A percentile compares a stretch with the other conserved stretches of the same genome.
Evolutionary conservation across 148 eudicot species (phyloP).

Genomic region (Rhododendron mucronatum): DNA sequence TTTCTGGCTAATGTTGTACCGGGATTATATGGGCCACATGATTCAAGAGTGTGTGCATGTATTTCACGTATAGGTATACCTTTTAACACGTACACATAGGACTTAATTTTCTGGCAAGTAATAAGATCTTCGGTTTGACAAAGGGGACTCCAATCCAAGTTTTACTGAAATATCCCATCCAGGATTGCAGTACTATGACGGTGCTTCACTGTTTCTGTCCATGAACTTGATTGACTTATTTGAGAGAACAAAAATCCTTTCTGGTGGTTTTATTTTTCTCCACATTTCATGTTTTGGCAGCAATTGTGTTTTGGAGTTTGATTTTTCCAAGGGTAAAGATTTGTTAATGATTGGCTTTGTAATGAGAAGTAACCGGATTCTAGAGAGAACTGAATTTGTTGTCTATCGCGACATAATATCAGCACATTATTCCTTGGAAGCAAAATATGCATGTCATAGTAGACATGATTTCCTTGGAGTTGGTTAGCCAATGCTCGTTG

Average conservation of each 20-base stretch:
- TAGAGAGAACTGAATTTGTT: neutral
- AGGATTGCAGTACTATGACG: too few relatives aligned
- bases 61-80: neutral
- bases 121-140: neutral
- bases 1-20: neutral
- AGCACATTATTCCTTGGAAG: neutral
- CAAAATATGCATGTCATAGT: neutral
- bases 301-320: neutral
- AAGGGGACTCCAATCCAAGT: neutral
- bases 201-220: neutral
- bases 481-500: neutral
- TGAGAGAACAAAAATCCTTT: neutral
- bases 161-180: neutral
- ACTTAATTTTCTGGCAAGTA: neutral
- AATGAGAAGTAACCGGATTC: neutral
- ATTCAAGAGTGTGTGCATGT: neutral
- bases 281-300: neutral
- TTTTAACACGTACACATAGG: neutral
- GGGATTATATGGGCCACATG: neutral
- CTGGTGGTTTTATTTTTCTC: neutral
- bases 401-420: neutral
- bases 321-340: neutral
- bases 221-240: neutral
- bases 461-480: neutral
- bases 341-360: neutral